Percentiles rank a stretch among this genome's conserved stretches.
Conservation (phyloP, 495 filamentous ascomycete genomes). For the Durotheca rogersii region DNA sequence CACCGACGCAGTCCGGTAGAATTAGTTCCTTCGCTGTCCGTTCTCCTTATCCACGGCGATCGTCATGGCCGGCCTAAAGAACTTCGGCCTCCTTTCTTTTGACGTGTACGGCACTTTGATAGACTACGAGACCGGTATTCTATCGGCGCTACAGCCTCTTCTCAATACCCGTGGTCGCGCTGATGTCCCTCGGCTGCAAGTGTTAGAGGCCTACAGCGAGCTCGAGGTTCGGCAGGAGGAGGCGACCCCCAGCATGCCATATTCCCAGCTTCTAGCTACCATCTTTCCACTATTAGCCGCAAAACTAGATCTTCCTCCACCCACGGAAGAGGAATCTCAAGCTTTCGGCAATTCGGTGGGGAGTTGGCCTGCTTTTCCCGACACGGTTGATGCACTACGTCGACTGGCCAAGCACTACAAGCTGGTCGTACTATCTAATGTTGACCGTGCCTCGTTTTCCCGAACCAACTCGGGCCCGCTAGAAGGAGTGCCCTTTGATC, state of each 20-base stretch:
- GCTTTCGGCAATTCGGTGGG: conserved; percentile 53
- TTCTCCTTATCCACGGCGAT: not conserved
- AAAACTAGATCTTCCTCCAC: conserved; percentile 26
- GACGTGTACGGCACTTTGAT: conserved; percentile 63
- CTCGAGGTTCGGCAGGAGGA: conserved; percentile 42
- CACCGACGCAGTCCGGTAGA: no score
- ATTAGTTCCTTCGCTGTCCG: no score
- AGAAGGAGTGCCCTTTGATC: conserved; percentile 55
- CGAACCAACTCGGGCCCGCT: conserved; percentile 54
- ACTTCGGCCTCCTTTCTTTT: conserved; percentile 52
- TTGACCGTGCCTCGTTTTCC: conserved; percentile 59
- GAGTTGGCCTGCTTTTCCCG: conserved; percentile 59
- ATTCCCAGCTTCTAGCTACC: conserved; percentile 53
- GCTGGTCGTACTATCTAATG: conserved; percentile 63
- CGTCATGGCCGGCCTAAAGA: conserved; percentile 30
- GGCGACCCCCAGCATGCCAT: conserved; percentile 50
- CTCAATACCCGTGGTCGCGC: conserved; percentile 6
- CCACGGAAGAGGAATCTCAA: conserved; percentile 34
- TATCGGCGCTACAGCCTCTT: conserved; percentile 13
- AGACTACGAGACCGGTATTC: conserved; percentile 54
- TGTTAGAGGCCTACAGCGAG: conserved; percentile 15
- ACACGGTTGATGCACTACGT: conserved; percentile 56
- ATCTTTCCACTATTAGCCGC: conserved; percentile 28
- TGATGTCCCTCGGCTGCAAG: conserved; percentile 2
- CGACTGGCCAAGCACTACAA: conserved; percentile 57